Conservation (phyloP, 306 rosid species). For the Quercus dentata region DNA sequence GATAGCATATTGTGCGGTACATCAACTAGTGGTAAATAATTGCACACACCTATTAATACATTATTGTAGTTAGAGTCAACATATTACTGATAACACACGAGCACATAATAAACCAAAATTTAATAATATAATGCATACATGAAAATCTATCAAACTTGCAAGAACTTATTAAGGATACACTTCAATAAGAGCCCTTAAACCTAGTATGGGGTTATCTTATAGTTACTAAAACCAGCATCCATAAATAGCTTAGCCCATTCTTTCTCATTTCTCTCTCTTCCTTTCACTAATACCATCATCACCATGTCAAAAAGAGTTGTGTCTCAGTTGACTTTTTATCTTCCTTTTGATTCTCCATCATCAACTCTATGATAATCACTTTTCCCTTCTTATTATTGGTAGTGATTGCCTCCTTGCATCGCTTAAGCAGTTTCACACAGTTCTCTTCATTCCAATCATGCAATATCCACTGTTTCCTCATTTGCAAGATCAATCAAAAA, state of each 20-base stretch:
- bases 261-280: slow-evolving; percentile 17
- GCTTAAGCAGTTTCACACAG: slow-evolving; percentile 11
- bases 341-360: neutral
- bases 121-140: too few relatives aligned
- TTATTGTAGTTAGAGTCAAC: too few relatives aligned
- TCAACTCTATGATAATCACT: slow-evolving; percentile 24
- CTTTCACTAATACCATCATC: slow-evolving; percentile 13
- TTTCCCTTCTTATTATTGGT: slow-evolving; percentile 16
- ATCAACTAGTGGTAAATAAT: too few relatives aligned
- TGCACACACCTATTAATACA: too few relatives aligned
- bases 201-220: slow-evolving; percentile 12
- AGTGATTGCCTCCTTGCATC: slow-evolving; percentile 24
- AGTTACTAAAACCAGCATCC: slow-evolving; percentile 15
- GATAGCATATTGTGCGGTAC: too few relatives aligned
- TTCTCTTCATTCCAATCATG: slow-evolving; percentile 38
- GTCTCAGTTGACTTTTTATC: slow-evolving; percentile 2
- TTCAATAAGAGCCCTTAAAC: slow-evolving; percentile 20
- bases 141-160: too few relatives aligned
- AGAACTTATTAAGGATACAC: slow-evolving; percentile 2
- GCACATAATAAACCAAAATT: too few relatives aligned
- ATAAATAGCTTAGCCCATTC: slow-evolving; percentile 16
- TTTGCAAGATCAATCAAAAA: too few relatives aligned
- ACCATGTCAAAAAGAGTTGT: slow-evolving; percentile 22
- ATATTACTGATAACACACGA: too few relatives aligned
- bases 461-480: slow-evolving; percentile 21